These are phyloP conservation scores for Thuja plicata DNA, from an alignment of 83 land plant genomes.

Conservation along the genomic window DNA sequence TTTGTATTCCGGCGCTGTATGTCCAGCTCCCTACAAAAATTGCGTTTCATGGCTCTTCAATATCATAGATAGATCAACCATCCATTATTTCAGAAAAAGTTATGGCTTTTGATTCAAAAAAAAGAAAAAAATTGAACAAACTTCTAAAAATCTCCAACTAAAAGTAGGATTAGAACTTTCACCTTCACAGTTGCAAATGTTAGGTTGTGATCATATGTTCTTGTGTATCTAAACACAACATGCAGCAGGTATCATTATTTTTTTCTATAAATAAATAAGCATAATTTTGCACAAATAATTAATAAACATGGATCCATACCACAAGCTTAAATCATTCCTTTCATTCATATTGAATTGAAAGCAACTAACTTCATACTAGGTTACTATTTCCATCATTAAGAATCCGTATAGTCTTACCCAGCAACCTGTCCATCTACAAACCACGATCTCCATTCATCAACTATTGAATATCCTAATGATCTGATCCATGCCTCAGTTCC, in stretches of 20 bases:
- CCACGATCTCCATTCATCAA: constrained; percentile 36
- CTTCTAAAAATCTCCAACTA: background rate
- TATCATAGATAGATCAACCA: background rate
- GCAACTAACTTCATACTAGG: background rate
- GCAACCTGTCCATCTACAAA: constrained; percentile 36
- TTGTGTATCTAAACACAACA: constrained; percentile 19
- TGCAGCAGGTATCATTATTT: background rate
- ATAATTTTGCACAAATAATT: background rate
- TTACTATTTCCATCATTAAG: background rate
- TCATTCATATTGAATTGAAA: background rate
- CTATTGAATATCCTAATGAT: constrained; percentile 19
- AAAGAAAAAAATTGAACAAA: background rate
- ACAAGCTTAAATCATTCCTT: background rate
- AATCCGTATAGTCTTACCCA: constrained; percentile 22
- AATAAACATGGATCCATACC: too few species aligned
- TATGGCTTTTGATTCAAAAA: background rate
- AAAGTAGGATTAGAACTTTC: background rate
- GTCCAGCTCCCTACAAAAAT: constrained; percentile 30
- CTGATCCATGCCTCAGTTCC: constrained; percentile 27
- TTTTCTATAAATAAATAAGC: background rate
- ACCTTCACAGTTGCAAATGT: constrained; percentile 32
- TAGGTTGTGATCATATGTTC: constrained; percentile 17
- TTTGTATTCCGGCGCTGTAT: constrained; percentile 44
- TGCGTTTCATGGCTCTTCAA: background rate
- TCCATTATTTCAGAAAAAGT: background rate